Evolutionary conservation across 2,329 filamentous ascomycete genomes (phyloP).

Genomic region (Madurella mycetomatis): DNA sequence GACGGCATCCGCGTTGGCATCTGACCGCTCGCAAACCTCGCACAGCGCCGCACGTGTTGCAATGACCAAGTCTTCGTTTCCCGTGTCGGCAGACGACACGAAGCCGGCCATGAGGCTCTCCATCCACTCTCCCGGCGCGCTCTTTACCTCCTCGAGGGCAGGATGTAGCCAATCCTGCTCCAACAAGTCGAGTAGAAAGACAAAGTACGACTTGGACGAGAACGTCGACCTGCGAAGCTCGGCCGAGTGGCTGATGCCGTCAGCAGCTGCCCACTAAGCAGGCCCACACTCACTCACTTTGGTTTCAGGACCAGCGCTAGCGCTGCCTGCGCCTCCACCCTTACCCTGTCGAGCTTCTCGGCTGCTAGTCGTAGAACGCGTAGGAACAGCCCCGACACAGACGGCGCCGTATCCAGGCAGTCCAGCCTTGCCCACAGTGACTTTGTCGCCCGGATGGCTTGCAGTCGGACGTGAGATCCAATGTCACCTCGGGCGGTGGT

Average conservation of each 20-base stretch:
- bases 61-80: constrained; percentile 69
- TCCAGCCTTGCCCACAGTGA: constrained; percentile 49
- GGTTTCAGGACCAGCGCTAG: constrained; percentile 42
- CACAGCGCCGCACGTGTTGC: constrained; percentile 63
- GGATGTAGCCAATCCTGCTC: constrained; percentile 34
- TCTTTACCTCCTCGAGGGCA: constrained; percentile 34
- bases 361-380: constrained; percentile 64
- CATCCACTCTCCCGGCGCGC: constrained; percentile 39
- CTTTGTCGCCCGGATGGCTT: constrained; percentile 72
- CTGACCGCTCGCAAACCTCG: constrained; percentile 44
- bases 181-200: constrained; percentile 47
- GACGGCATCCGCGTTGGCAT: constrained; percentile 39
- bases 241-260: constrained; percentile 24
- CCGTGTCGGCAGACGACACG: constrained; percentile 71
- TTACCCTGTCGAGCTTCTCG: constrained; percentile 87
- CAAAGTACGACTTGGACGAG: constrained; percentile 59
- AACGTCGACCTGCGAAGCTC: constrained; percentile 41
- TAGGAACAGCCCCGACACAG: constrained; percentile 42
- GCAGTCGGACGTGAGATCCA: constrained; percentile 77
- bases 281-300: constrained; percentile 37
- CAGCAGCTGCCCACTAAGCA: constrained; percentile 26
- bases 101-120: constrained; percentile 59
- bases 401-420: not conserved
- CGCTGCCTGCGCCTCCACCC: constrained; percentile 59
- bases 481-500: constrained; percentile 86